Base-by-base conservation (phyloP, 257 asterid genomes). In the Plantago elongata region DNA sequence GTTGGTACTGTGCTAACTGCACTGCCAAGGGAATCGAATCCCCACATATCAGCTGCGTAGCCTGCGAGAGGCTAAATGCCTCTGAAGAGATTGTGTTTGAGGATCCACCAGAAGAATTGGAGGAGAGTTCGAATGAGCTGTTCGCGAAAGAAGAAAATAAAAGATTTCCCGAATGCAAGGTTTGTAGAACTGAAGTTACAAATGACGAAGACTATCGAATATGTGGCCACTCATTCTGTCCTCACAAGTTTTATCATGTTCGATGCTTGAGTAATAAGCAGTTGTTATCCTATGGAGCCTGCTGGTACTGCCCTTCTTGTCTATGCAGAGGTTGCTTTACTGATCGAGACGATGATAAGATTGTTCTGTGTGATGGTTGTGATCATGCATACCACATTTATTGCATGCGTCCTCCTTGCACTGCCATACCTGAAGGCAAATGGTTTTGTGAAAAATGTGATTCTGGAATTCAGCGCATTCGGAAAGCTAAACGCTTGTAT, bases 221-320 rank as follows among this genome's bases (percentile, higher is more conserved):
- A 57, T 90, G 98, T 59, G 87, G 89, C 2, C 96, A 90, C 77
- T 56, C 79, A 13, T 80, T 83, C 57, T 90, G 96, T 66, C 87
- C 86, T 27, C 95, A 85, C 74, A 90, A 88, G 69, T 82, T 74
- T 74, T 90, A 83, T 83, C 98, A 90, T 64, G 80, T 71, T 54
- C 78, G 75, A 61, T 90, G 98, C 76, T 71, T 90, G 81, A 88
- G 88, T 10, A 67, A 69, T 14, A 72, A 74, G 76, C 90, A 90
- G 79, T 72, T 90, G 77, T 63, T 61, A 52, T 67, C 79, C 18
- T 37, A 77, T 37, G 89, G 95, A 11, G 70, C 84, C 3, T 66
- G 84, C 48, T 90, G 98, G 98, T 88, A 90, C 63, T 90, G 98
- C 75, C 98, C 95, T 30, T 88, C 96, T 30, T 90, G 98, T 69